Conservation (phyloP, 2,329 filamentous ascomycete species). For the Amesomyces nigricolor region DNA sequence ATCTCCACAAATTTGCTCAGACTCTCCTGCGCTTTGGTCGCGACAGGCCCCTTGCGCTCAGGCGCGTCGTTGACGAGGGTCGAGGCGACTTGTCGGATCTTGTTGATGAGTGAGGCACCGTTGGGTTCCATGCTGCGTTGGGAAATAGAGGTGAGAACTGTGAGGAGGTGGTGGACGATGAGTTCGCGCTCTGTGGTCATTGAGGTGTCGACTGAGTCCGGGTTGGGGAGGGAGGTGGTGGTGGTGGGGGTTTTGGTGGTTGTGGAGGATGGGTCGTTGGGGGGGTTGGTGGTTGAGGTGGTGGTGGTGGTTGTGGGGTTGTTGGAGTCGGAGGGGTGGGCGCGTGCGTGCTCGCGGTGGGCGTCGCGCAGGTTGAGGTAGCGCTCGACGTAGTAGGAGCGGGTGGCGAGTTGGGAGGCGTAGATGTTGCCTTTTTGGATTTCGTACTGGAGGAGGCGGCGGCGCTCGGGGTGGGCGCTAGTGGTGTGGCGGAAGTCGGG, state of each 20-base stretch:
- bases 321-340: slow-evolving; percentile 37
- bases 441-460: slow-evolving; percentile 66
- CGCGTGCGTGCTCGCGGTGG: slow-evolving; percentile 40
- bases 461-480: slow-evolving; percentile 43
- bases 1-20: slow-evolving; percentile 69
- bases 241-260: slow-evolving; percentile 15
- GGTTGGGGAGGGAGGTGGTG: slow-evolving; percentile 38
- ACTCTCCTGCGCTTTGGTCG: slow-evolving; percentile 61
- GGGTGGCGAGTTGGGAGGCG: slow-evolving; percentile 70
- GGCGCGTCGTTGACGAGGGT: slow-evolving; percentile 62
- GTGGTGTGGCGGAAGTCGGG: slow-evolving; percentile 48
- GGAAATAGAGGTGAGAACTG: slow-evolving; percentile 69
- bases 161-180: slow-evolving; percentile 74
- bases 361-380: slow-evolving; percentile 73
- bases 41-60: slow-evolving; percentile 47
- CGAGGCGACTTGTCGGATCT: slow-evolving; percentile 78
- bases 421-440: slow-evolving; percentile 92
- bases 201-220: slow-evolving; percentile 49
- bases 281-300: slow-evolving; percentile 24
- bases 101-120: slow-evolving; percentile 62
- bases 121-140: slow-evolving; percentile 80
- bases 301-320: slow-evolving; percentile 23
- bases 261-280: too few species aligned
- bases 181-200: slow-evolving; percentile 72
- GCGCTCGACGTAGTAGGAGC: slow-evolving; percentile 80